Evolutionary conservation across 192 early-diverging fungal genomes (phyloP).

Genomic region (Rhizoclosmatium sp.): DNA sequence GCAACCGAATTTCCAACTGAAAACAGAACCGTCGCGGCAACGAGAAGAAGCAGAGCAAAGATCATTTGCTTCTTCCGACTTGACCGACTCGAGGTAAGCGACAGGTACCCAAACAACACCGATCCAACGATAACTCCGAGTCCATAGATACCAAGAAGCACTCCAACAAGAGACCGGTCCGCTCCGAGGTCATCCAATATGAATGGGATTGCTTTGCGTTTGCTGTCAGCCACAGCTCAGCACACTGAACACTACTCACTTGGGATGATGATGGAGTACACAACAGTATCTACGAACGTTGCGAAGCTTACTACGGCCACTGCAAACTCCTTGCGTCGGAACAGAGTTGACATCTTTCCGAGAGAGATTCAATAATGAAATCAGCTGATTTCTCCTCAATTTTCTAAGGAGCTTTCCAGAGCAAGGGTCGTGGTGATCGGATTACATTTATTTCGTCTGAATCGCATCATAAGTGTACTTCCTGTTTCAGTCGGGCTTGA

Average conservation of each 20-base stretch:
- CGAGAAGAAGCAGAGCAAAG: neutral
- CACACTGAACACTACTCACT: neutral
- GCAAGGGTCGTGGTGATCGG: too few relatives aligned
- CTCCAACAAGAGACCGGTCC: neutral
- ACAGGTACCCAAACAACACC: neutral
- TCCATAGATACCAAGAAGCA: conserved; percentile 15
- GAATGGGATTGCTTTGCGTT: neutral
- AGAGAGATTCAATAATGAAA: neutral
- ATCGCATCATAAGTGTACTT: too few relatives aligned
- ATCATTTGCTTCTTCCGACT: conserved; percentile 2
- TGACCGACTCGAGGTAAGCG: too few relatives aligned
- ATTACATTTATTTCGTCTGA: too few relatives aligned
- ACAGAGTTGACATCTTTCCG: neutral
- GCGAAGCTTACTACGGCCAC: neutral
- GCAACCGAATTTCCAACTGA: neutral
- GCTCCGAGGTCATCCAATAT: neutral
- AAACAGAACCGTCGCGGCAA: conserved; percentile 7
- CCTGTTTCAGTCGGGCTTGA: too few relatives aligned
- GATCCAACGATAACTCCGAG: neutral
- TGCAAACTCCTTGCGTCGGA: neutral
- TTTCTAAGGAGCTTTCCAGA: too few relatives aligned
- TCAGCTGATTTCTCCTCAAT: too few relatives aligned
- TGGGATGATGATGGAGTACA: conserved; percentile 23
- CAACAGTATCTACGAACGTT: conserved; percentile 3
- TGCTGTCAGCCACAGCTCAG: neutral